Conservation (phyloP, 768 basidiomycete genomes). For the Tricholoma terreum region DNA sequence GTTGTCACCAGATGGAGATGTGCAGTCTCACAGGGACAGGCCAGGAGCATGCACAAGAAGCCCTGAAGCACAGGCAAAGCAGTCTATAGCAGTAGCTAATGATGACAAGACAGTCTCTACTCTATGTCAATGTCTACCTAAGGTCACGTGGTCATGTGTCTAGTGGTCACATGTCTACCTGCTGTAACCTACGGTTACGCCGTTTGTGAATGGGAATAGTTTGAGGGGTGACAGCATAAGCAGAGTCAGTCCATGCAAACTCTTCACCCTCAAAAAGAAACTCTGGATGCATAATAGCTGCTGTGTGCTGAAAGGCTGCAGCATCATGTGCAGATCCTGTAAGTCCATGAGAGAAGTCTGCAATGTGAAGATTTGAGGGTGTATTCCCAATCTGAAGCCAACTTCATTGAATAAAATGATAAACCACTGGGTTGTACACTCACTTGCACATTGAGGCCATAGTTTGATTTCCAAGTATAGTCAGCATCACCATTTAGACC, state of each 20-base stretch:
- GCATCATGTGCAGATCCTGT: slow-evolving; percentile 23
- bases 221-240: slow-evolving; percentile 20
- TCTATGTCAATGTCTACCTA: no score
- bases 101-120: no score
- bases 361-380: slow-evolving; percentile 21
- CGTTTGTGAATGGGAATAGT: slow-evolving; percentile 29
- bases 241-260: slow-evolving; percentile 19
- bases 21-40: no score
- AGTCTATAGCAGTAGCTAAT: no score
- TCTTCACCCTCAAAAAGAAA: slow-evolving; percentile 15
- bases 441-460: slow-evolving; percentile 31
- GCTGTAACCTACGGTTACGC: no score
- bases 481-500: slow-evolving; percentile 32
- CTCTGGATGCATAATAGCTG: slow-evolving; percentile 10
- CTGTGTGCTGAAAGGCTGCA: slow-evolving; percentile 13
- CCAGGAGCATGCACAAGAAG: no score
- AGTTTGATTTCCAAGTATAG: slow-evolving; percentile 29
- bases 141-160: no score
- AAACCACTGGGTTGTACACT: no score
- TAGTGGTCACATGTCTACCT: no score
- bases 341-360: slow-evolving; percentile 19
- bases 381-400: slow-evolving; percentile 12
- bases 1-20: no score
- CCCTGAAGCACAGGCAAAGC: no score
- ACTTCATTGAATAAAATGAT: neutral